phyloP scores from a whole-genome alignment of 83 land plant genomes.

The Isoetes engelmannii region DNA sequence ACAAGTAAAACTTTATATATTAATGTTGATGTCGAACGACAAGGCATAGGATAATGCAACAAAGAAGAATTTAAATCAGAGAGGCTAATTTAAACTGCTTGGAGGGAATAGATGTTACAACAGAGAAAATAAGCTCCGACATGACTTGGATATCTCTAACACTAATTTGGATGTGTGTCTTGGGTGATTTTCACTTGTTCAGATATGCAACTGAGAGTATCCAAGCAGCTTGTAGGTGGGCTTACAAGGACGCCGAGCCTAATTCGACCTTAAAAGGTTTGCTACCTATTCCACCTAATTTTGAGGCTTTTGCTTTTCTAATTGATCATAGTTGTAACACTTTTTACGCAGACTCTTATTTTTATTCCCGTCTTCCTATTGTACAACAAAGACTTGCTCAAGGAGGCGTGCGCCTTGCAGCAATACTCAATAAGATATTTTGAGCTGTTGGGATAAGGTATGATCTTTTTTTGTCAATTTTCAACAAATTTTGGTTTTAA shows the following conservation, averaged over 20 bases:
- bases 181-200: background rate
- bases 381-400: slow-evolving; percentile 62
- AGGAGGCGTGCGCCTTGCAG: slow-evolving; percentile 63
- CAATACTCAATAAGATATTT: slow-evolving; percentile 57
- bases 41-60: background rate
- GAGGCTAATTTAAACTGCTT: background rate
- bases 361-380: slow-evolving; percentile 55
- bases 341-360: slow-evolving; percentile 49
- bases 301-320: too few species aligned
- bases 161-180: too few species aligned
- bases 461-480: too few species aligned
- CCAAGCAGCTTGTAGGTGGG: slow-evolving; percentile 20
- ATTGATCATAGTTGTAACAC: too few species aligned
- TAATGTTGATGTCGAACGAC: background rate
- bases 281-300: background rate
- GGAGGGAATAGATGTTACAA: too few species aligned
- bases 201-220: slow-evolving; percentile 26
- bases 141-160: too few species aligned
- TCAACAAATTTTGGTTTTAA: too few species aligned
- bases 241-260: slow-evolving; percentile 12
- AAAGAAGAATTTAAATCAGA: background rate
- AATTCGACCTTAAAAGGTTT: slow-evolving; percentile 13
- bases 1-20: background rate
- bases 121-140: too few species aligned
- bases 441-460: background rate